phyloP scores from a whole-genome alignment of 441 rosid species.

The Sinapis alba region DNA sequence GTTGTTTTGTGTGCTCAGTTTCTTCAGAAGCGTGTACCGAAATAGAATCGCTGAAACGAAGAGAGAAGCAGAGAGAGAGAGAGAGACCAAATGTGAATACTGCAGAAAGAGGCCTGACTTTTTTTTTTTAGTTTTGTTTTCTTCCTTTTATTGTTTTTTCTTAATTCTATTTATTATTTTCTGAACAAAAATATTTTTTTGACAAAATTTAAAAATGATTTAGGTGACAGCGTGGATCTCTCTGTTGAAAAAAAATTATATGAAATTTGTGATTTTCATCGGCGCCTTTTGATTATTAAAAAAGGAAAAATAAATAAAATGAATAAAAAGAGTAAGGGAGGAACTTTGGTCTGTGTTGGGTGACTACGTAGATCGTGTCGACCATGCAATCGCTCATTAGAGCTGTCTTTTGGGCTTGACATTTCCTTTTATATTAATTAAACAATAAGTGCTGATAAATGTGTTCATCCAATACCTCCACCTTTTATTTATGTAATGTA shows the following conservation, averaged over 20 bases:
- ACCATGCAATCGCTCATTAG: constrained; percentile 30
- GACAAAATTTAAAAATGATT: not conserved
- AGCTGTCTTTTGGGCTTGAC: constrained; percentile 26
- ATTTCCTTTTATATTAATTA: not conserved
- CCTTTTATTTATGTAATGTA: not conserved
- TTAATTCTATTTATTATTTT: not conserved
- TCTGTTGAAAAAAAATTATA: constrained; percentile 5
- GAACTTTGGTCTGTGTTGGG: constrained; percentile 26
- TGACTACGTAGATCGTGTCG: constrained; percentile 41
- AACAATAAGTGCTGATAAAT: constrained; percentile 14
- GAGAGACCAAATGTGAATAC: constrained; percentile 37
- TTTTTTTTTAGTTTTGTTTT: not conserved
- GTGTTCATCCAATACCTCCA: not conserved
- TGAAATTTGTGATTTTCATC: constrained; percentile 10
- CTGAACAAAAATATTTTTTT: not conserved
- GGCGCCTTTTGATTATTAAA: not conserved
- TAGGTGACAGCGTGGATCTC: constrained; percentile 36
- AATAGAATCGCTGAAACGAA: constrained; percentile 2
- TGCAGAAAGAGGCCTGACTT: constrained; percentile 41
- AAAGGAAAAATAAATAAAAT: not conserved
- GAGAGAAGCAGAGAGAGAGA: not conserved
- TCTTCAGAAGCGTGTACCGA: constrained; percentile 28
- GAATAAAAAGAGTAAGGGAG: not conserved
- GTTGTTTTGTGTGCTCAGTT: constrained; percentile 11
- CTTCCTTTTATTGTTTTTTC: not conserved